phyloP scores from a whole-genome alignment of 495 filamentous ascomycete species.

The Beverwykella pulmonaria region DNA sequence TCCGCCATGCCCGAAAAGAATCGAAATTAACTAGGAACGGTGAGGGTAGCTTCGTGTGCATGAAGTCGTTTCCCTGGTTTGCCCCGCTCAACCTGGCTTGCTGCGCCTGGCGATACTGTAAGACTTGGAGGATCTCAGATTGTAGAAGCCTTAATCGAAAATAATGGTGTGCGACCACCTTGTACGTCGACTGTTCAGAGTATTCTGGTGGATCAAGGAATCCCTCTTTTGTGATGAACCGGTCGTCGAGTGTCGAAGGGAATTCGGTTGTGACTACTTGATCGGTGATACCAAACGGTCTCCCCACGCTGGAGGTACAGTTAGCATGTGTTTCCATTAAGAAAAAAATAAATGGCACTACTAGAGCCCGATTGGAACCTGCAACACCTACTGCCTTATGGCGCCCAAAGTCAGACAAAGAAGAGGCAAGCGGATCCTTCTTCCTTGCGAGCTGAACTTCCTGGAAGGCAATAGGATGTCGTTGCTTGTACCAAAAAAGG shows the following conservation, averaged over 20 bases:
- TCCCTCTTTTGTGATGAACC: constrained; percentile 83
- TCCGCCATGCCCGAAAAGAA: constrained; percentile 84
- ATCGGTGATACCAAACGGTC: constrained; percentile 91
- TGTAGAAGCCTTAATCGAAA: constrained; percentile 89
- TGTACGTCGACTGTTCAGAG: constrained; percentile 70
- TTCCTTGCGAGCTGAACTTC: background rate
- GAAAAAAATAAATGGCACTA: too few species aligned
- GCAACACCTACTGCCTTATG: too few species aligned
- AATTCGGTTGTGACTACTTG: constrained; percentile 92
- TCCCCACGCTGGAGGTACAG: constrained; percentile 62
- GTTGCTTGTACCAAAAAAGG: too few species aligned
- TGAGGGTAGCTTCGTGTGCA: constrained; percentile 76
- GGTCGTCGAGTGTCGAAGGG: constrained; percentile 82
- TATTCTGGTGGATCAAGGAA: constrained; percentile 56
- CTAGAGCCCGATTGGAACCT: too few species aligned
- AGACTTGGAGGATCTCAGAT: constrained; percentile 91
- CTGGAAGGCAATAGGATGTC: too few species aligned
- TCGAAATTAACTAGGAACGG: constrained; percentile 83
- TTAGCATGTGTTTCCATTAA: too few species aligned
- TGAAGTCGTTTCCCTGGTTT: constrained; percentile 66
- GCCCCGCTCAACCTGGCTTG: constrained; percentile 59
- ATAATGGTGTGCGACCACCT: constrained; percentile 87
- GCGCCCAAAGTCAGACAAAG: constrained; percentile 65
- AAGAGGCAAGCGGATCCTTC: background rate
- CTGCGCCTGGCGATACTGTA: constrained; percentile 85